Percentiles rank a stretch among this genome's conserved stretches.
Evolutionary conservation across 345 rosid species (phyloP).

Genomic region (Populus tremula): DNA sequence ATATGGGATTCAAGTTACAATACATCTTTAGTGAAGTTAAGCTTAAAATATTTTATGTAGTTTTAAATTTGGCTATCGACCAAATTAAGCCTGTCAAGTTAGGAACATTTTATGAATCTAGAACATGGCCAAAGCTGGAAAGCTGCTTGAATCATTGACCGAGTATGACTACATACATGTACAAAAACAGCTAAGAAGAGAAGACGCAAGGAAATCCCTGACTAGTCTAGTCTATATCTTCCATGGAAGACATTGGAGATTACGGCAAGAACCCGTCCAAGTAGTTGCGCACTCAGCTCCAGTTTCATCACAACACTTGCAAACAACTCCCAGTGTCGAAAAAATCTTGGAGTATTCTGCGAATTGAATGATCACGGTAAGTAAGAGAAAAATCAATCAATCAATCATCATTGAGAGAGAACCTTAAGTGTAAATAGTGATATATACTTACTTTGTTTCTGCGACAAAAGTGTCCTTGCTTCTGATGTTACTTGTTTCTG

Average conservation of each 20-base stretch:
- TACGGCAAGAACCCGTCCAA: conserved; percentile 46
- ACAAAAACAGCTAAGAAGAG: not conserved
- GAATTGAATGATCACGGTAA: not conserved
- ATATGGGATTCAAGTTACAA: too few species aligned
- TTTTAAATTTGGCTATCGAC: not conserved
- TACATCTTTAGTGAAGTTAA: not conserved
- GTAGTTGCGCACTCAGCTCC: conserved; percentile 42
- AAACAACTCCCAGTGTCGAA: conserved; percentile 50
- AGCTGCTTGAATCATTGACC: not conserved
- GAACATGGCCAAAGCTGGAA: not conserved
- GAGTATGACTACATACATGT: not conserved
- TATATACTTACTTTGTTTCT: conserved; percentile 21
- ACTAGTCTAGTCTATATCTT: conserved; percentile 12
- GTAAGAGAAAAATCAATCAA: not conserved
- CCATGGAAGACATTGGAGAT: conserved; percentile 60
- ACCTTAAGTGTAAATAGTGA: too few species aligned
- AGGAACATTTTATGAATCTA: not conserved
- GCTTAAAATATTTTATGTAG: not conserved
- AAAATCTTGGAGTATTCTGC: conserved; percentile 39
- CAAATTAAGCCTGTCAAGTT: not conserved
- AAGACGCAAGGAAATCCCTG: not conserved
- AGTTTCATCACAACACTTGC: conserved; percentile 57
- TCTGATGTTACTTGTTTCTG: conserved; percentile 17
- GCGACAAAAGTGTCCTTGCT: conserved; percentile 31
- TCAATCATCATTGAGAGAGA: not conserved